Percentiles rank a stretch among this genome's conserved stretches.
phyloP scores from a whole-genome alignment of 495 filamentous ascomycete species.

The Aspergillus carlsbadensis region DNA sequence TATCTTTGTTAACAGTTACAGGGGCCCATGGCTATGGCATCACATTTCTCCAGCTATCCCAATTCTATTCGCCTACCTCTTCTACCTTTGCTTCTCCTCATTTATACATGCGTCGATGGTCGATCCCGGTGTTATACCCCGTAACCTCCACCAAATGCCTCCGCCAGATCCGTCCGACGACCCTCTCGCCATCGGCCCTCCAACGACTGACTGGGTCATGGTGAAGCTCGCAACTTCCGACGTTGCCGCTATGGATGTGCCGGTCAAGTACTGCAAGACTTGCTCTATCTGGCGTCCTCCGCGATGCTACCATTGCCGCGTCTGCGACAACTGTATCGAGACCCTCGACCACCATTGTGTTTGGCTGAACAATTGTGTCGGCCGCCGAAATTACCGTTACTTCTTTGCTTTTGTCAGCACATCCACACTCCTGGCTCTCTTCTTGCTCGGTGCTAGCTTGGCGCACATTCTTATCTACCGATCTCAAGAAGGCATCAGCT shows the following conservation, averaged over 20 bases:
- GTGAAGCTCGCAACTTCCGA: constrained; percentile 72
- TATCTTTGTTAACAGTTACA: constrained; percentile 28
- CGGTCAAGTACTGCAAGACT: constrained; percentile 95
- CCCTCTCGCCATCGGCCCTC: constrained; percentile 74
- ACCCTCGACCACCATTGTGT: constrained; percentile 98
- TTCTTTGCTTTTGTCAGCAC: constrained; percentile 88
- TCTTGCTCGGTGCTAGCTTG: constrained; percentile 71
- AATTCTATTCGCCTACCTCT: constrained; percentile 85
- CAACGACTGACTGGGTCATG: constrained; percentile 87
- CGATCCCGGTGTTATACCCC: constrained; percentile 87
- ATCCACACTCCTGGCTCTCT: constrained; percentile 71
- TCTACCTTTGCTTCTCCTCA: constrained; percentile 85
- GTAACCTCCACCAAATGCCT: constrained; percentile 72
- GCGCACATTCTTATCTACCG: constrained; percentile 77
- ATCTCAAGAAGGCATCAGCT: constrained; percentile 56
- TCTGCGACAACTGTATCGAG: constrained; percentile 96
- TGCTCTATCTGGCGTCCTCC: constrained; percentile 97
- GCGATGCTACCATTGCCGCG: constrained; percentile 90
- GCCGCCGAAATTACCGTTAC: constrained; percentile 95
- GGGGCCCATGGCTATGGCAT: constrained; percentile 85
- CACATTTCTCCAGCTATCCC: constrained; percentile 91
- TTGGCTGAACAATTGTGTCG: constrained; percentile 98
- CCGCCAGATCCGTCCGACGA: constrained; percentile 61
- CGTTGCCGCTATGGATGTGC: constrained; percentile 90
- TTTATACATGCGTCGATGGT: constrained; percentile 88